Conservation (phyloP, 2,329 filamentous ascomycete genomes). For the Chrysoporthe puriensis region DNA sequence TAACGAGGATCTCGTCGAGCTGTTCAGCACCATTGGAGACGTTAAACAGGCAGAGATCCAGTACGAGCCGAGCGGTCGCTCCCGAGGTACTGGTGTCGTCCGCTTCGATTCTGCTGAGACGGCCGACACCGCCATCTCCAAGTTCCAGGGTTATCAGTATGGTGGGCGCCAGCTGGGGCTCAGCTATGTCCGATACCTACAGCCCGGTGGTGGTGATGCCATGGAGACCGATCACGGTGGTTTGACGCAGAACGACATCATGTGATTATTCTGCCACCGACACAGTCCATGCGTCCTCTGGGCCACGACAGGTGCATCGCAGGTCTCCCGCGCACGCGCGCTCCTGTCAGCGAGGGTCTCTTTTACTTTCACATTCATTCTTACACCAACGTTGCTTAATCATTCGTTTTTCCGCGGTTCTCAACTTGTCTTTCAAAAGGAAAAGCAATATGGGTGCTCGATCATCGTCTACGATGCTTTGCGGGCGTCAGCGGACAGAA, state of each 20-base stretch:
- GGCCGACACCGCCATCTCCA: constrained; percentile 91
- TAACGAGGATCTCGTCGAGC: constrained; percentile 94
- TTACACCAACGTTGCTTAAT: constrained; percentile 18
- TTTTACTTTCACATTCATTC: constrained; percentile 19
- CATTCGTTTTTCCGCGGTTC: constrained; percentile 2
- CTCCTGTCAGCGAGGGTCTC: not conserved
- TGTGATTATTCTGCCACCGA: constrained; percentile 57
- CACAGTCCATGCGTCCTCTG: not conserved
- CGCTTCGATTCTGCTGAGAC: constrained; percentile 83
- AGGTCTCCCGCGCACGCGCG: not conserved
- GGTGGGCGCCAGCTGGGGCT: constrained; percentile 91
- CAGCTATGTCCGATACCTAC: constrained; percentile 91
- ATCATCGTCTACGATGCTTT: constrained; percentile 10
- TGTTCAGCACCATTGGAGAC: constrained; percentile 97
- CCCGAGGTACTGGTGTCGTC: constrained; percentile 94
- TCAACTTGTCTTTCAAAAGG: constrained; percentile 6
- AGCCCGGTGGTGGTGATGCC: constrained; percentile 62
- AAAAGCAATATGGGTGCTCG: constrained; percentile 9
- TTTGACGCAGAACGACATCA: constrained; percentile 97
- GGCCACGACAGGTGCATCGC: constrained; percentile 2
- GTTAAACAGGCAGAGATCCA: constrained; percentile 99
- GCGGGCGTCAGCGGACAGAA: not conserved
- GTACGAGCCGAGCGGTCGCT: constrained; percentile 95
- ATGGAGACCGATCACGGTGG: constrained; percentile 83
- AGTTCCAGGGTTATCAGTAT: constrained; percentile 98